Percentiles rank a stretch among this genome's conserved stretches.
Evolutionary conservation across 1,139 yeast species (phyloP).

Genomic region (Neolecta irregularis): DNA sequence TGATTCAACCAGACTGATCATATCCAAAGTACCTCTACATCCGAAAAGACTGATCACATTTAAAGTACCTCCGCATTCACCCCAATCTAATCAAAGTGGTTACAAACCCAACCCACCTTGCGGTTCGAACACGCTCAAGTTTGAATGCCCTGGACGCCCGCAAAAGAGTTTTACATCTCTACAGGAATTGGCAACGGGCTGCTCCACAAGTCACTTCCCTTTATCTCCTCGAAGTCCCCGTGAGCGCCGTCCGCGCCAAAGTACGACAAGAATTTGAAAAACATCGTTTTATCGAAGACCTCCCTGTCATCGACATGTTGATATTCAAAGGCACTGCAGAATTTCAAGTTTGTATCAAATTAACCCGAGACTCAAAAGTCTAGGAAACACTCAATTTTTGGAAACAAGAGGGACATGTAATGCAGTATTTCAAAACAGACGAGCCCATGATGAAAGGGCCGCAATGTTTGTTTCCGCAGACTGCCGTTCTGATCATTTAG

Average conservation of each 20-base stretch:
- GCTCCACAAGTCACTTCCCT: slow-evolving; percentile 20
- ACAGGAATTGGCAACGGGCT: slow-evolving; percentile 56
- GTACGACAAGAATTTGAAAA: slow-evolving; percentile 83
- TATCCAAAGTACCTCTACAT: too few species aligned
- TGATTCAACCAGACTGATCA: too few species aligned
- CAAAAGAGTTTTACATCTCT: slow-evolving; percentile 49
- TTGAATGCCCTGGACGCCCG: slow-evolving; percentile 47
- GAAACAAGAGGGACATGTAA: slow-evolving; percentile 79
- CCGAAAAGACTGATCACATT: too few species aligned
- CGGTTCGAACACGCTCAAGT: slow-evolving; percentile 63
- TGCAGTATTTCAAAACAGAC: slow-evolving; percentile 34
- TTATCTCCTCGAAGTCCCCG: slow-evolving; percentile 72
- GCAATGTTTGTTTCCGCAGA: too few species aligned
- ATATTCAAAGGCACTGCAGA: slow-evolving; percentile 72
- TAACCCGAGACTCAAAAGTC: neutral
- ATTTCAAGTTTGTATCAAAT: slow-evolving; percentile 35
- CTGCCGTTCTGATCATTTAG: too few species aligned
- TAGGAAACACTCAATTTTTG: slow-evolving; percentile 68
- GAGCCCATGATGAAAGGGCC: neutral
- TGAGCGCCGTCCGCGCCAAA: slow-evolving; percentile 66
- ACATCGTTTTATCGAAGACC: slow-evolving; percentile 55
- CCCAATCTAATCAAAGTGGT: neutral
- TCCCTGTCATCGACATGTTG: slow-evolving; percentile 50
- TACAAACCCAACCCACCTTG: slow-evolving; percentile 53
- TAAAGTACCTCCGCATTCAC: neutral